Evolutionary conservation across 108 stramenopile genomes (phyloP).

Genomic region (Nitzschia inconspicua): DNA sequence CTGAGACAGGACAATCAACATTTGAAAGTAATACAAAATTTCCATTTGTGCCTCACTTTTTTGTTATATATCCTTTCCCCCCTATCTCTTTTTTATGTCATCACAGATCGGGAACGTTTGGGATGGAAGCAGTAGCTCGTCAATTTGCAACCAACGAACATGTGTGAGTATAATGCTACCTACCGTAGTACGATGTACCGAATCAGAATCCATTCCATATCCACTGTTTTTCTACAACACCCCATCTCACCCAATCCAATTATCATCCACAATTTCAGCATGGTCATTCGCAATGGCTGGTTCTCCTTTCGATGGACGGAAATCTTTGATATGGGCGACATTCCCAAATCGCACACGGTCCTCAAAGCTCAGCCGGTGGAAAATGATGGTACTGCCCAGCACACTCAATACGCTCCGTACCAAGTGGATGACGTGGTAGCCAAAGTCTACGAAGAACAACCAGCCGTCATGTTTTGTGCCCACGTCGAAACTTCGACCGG

Average conservation of each 20-base stretch:
- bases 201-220: no score
- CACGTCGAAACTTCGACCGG: slow-evolving; percentile 93
- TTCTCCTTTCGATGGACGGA: slow-evolving; percentile 93
- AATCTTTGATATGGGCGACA: slow-evolving; percentile 88
- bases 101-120: slow-evolving; percentile 79
- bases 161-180: no score
- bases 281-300: slow-evolving; percentile 93
- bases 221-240: no score
- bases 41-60: neutral
- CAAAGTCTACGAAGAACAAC: slow-evolving; percentile 76
- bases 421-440: slow-evolving; percentile 85
- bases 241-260: no score
- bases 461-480: slow-evolving; percentile 81
- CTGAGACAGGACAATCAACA: no score
- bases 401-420: slow-evolving; percentile 71
- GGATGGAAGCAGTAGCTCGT: slow-evolving; percentile 89
- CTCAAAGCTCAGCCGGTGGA: slow-evolving; percentile 71
- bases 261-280: no score
- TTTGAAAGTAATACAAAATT: no score
- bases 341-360: slow-evolving; percentile 77
- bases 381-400: slow-evolving; percentile 34
- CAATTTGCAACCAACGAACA: slow-evolving; percentile 90
- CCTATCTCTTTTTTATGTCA: no score
- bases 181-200: no score
- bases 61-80: neutral